Evolutionary conservation across 306 rosid species (phyloP).

Genomic region (Acacia crassicarpa): DNA sequence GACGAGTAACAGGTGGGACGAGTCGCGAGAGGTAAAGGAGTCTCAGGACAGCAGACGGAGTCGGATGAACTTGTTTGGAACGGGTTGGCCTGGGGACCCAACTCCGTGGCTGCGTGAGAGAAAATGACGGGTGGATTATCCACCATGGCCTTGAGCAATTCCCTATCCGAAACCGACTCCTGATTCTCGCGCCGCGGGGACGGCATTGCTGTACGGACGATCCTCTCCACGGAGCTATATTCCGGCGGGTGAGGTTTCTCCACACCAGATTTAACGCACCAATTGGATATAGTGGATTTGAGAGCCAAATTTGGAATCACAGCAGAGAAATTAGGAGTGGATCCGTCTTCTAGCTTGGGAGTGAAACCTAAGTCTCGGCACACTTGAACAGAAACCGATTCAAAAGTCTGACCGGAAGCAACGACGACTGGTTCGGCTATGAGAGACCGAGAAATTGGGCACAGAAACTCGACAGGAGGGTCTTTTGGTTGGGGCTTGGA

Average conservation of each 20-base stretch:
- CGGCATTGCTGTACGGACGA: slow-evolving; percentile 39
- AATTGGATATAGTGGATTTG: slow-evolving; percentile 55
- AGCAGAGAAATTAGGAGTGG: slow-evolving; percentile 74
- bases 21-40: slow-evolving; percentile 67
- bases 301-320: slow-evolving; percentile 63
- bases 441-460: slow-evolving; percentile 62
- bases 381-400: slow-evolving; percentile 59
- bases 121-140: slow-evolving; percentile 59
- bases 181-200: background rate
- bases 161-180: slow-evolving; percentile 55
- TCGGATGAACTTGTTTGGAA: slow-evolving; percentile 50
- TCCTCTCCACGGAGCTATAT: slow-evolving; percentile 48
- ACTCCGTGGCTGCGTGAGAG: slow-evolving; percentile 89
- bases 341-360: slow-evolving; percentile 58
- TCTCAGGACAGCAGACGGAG: slow-evolving; percentile 49
- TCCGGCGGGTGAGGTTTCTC: slow-evolving; percentile 55
- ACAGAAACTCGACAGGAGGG: slow-evolving; percentile 61
- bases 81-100: slow-evolving; percentile 56
- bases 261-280: slow-evolving; percentile 55
- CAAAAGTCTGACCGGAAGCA: slow-evolving; percentile 88
- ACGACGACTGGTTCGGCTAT: slow-evolving; percentile 93
- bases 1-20: slow-evolving; percentile 74
- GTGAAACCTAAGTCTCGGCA: slow-evolving; percentile 54
- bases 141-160: slow-evolving; percentile 59
- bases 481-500: slow-evolving; percentile 31